Conservation (phyloP, 345 rosid species). For the Angophora floribunda region DNA sequence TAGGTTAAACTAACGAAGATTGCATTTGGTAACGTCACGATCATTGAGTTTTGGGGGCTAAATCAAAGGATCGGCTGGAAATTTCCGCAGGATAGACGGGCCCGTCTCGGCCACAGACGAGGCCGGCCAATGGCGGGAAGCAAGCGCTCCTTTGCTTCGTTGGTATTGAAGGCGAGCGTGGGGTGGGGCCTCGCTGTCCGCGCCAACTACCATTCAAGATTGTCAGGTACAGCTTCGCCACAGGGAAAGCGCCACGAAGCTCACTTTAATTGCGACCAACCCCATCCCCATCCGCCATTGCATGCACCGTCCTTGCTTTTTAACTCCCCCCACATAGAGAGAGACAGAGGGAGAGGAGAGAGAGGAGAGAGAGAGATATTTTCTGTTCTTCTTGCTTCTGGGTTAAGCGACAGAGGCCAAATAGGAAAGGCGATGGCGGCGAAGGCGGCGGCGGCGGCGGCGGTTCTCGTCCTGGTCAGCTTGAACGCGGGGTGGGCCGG, state of each 20-base stretch:
- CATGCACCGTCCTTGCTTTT: not conserved
- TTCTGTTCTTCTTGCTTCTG: not conserved
- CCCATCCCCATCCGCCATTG: not conserved
- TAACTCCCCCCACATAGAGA: not conserved
- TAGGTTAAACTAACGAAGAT: not conserved
- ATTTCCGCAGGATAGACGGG: not conserved
- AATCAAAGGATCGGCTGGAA: not conserved
- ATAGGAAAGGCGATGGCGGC: not conserved
- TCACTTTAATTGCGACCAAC: not conserved
- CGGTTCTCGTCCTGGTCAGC: not conserved
- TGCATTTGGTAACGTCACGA: not conserved
- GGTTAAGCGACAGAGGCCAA: not conserved
- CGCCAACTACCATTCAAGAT: not conserved
- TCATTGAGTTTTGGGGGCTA: not conserved
- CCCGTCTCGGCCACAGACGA: not conserved
- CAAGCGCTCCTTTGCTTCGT: not conserved
- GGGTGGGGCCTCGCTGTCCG: not conserved
- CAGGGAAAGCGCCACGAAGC: not conserved
- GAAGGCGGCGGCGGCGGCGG: not conserved
- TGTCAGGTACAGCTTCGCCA: not conserved
- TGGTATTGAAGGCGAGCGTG: not conserved
- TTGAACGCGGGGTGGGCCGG: constrained; percentile 5
- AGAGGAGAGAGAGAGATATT: not conserved
- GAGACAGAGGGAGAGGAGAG: not conserved
- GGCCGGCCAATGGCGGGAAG: not conserved